Evolutionary conservation across 139 green algal genomes (phyloP).

Genomic region (Haematococcus sp.): DNA sequence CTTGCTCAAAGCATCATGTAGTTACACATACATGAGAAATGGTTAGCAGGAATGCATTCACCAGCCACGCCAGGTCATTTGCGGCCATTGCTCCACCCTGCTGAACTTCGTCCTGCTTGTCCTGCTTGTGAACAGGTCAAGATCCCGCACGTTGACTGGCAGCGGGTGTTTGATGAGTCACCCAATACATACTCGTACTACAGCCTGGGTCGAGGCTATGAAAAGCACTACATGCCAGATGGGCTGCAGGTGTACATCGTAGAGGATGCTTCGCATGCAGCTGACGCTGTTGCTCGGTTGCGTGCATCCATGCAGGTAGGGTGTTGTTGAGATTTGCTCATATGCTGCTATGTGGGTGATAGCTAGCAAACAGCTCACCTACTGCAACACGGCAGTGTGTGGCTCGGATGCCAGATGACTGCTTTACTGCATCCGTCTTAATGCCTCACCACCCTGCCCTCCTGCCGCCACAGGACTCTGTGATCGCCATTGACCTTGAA

Average conservation of each 20-base stretch:
- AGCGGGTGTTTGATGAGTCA: conserved; percentile 13
- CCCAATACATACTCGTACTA: not conserved
- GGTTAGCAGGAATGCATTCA: no score
- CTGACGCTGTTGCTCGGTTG: conserved; percentile 29
- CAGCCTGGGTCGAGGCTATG: conserved; percentile 36
- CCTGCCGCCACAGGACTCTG: conserved; percentile 17
- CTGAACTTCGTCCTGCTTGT: no score
- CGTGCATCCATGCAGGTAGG: conserved; percentile 38
- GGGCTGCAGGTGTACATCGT: conserved; percentile 45
- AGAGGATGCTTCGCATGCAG: conserved; percentile 25
- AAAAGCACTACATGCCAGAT: conserved; percentile 27
- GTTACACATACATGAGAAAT: no score
- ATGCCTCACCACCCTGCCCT: no score
- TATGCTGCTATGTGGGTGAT: no score
- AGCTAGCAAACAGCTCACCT: no score
- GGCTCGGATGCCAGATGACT: no score
- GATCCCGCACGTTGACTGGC: conserved; percentile 37
- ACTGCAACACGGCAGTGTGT: no score
- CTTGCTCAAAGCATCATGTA: no score
- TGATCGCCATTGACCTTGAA: conserved; percentile 63
- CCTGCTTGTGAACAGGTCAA: conserved; percentile 12
- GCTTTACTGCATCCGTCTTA: no score
- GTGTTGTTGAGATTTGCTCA: not conserved
- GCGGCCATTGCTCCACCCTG: not conserved
- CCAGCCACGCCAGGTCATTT: not conserved